Evolutionary conservation across 176 grass and related monocot genomes (phyloP), one percentile per base, ranked within the genome.

Genomic region (Zoysia pacifica): DNA sequence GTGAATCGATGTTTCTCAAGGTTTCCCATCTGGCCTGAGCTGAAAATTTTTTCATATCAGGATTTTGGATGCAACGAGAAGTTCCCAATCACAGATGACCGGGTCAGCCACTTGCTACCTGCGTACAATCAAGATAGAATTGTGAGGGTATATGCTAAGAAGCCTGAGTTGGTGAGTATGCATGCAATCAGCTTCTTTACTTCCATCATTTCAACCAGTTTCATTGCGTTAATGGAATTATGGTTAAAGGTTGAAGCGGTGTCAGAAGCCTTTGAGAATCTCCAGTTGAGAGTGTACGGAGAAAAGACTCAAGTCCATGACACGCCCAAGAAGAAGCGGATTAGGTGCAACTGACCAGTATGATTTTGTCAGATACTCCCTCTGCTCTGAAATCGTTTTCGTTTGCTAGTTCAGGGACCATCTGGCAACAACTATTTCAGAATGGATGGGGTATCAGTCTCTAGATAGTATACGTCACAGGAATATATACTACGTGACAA

Each of bases 231-330:
- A 40, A 66, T 65, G 41, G 61, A 67, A 62, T 46, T 9, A 42
- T 78, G 55, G 73, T 54, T 53, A 40, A 78, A 97, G 92, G 92
- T 97, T 7, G 90, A 93, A 49, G 92, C 88, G 0, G 73, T 97
- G 55, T 91, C 95, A 18, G 83, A 89, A 82, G 95, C 95, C 16
- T 97, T 97, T 56, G 95, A 97, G 74, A 97, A 97, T 62, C 80
- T 97, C 18, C 95, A 97, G 54, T 0, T 97, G 79, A 86, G 69
- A 48, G 93, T 87, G 60, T 98, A 98, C 18, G 95, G 92, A 13
- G 83, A 85, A 28, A 98, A 98, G 87, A 84, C 87, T 46, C 95
- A 98, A 50, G 92, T 98, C 51, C 95, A 98, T 47, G 90, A 87
- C 18, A 98, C 90, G 4, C 95, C 95, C 35, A 91, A 90, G 78